A percentile compares a stretch with the other conserved stretches of the same genome.
These are phyloP conservation scores for Phaeosphaeriaceae sp. DNA, from an alignment of 2,329 filamentous ascomycete species.

Conservation along the genomic window DNA sequence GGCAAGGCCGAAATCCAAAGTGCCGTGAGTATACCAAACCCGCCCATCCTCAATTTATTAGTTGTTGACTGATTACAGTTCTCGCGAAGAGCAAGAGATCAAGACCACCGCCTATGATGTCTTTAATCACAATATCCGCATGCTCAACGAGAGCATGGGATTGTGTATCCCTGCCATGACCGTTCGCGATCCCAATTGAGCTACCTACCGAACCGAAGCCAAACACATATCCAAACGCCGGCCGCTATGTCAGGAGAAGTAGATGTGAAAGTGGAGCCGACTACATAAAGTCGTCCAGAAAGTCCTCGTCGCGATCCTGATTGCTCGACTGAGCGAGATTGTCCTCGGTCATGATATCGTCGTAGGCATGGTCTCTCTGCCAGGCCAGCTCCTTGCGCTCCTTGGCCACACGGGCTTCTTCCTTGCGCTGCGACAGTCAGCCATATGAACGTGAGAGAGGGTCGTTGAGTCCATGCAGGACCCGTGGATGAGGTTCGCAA, in stretches of 20 bases:
- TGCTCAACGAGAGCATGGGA: slow-evolving; percentile 78
- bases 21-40: slow-evolving; percentile 20
- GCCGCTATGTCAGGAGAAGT: slow-evolving; percentile 6
- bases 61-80: slow-evolving; percentile 20
- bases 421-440: slow-evolving; percentile 68
- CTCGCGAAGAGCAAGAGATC: slow-evolving; percentile 37
- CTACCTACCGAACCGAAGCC: neutral
- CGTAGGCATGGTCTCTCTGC: slow-evolving; percentile 98
- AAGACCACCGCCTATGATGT: slow-evolving; percentile 60
- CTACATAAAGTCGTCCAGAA: slow-evolving; percentile 81
- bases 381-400: slow-evolving; percentile 90
- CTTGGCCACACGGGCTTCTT: slow-evolving; percentile 75
- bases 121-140: slow-evolving; percentile 73
- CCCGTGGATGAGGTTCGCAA: neutral
- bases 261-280: neutral
- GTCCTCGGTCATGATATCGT: slow-evolving; percentile 87
- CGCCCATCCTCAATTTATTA: neutral
- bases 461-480: too few species aligned
- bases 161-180: slow-evolving; percentile 59
- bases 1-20: slow-evolving; percentile 36
- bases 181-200: slow-evolving; percentile 35
- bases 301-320: slow-evolving; percentile 78
- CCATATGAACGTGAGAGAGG: neutral
- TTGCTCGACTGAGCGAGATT: slow-evolving; percentile 81
- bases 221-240: slow-evolving; percentile 14